A percentile compares a stretch with the other conserved stretches of the same genome.
Conservation (phyloP, 2,329 filamentous ascomycete genomes). For the Chrysoporthe austroafricana region DNA sequence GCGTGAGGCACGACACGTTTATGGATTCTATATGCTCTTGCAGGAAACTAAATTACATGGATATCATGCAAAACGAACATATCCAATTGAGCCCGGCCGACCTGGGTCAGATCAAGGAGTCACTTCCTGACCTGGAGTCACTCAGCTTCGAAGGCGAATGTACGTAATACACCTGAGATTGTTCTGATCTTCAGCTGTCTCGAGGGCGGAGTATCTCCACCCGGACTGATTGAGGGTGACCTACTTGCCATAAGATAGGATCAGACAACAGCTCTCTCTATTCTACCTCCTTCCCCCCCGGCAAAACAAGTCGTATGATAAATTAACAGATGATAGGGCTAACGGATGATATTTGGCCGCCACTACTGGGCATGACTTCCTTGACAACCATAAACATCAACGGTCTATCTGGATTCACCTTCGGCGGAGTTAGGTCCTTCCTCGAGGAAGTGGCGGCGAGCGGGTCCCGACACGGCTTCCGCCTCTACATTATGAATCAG, state of each 20-base stretch:
- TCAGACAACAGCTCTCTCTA: not conserved
- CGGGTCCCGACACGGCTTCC: constrained; percentile 36
- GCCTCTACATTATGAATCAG: constrained; percentile 42
- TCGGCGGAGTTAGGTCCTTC: constrained; percentile 50
- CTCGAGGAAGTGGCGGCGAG: constrained; percentile 40
- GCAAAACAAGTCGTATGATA: not conserved
- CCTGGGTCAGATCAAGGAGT: constrained; percentile 49
- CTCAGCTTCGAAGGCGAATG: constrained; percentile 60
- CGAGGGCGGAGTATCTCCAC: not conserved
- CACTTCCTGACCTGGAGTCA: constrained; percentile 55
- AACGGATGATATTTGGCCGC: constrained; percentile 49
- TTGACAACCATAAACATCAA: constrained; percentile 58
- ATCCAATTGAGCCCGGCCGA: constrained; percentile 55
- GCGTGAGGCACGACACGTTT: constrained; percentile 41
- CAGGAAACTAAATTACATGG: constrained; percentile 55
- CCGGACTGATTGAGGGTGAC: not conserved
- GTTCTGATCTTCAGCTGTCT: not conserved
- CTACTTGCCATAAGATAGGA: not conserved
- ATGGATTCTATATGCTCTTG: constrained; percentile 52
- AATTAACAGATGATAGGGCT: constrained; percentile 33
- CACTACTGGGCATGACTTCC: constrained; percentile 43
- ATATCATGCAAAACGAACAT: constrained; percentile 46
- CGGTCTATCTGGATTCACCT: constrained; percentile 59
- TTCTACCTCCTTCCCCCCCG: not conserved
- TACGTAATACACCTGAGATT: not conserved